These are phyloP conservation scores for Solanum chaucha DNA, from an alignment of 257 asterid species.

Conservation along the genomic window DNA sequence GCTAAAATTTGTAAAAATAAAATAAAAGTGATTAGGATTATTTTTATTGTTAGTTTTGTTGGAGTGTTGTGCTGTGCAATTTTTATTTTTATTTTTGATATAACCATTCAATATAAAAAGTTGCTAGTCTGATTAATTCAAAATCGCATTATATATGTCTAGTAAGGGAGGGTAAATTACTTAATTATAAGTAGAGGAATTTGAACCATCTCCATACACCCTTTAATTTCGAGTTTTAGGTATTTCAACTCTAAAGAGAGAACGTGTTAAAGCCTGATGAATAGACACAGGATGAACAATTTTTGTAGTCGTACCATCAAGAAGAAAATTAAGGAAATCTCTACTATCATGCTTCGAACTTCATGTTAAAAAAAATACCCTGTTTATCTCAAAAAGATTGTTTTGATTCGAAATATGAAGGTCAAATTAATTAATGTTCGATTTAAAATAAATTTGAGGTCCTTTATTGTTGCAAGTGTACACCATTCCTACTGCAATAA, in stretches of 20 bases:
- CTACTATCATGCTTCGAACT: neutral
- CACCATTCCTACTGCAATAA: neutral
- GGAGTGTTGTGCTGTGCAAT: too few species aligned
- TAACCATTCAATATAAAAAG: neutral
- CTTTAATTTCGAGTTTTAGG: accelerated
- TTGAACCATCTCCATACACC: neutral
- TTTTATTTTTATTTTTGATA: too few species aligned
- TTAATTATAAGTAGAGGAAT: too few species aligned
- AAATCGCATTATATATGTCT: neutral
- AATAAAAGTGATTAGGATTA: too few species aligned
- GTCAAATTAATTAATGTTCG: neutral
- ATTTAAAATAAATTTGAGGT: neutral
- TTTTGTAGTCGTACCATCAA: too few species aligned
- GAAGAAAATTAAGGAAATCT: neutral
- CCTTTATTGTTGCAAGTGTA: neutral
- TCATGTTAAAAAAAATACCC: too few species aligned
- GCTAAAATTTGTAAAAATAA: neutral
- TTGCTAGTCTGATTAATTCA: neutral
- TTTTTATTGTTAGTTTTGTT: neutral
- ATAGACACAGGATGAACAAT: accelerated
- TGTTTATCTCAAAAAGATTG: neutral
- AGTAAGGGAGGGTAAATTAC: neutral
- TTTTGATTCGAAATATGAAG: neutral
- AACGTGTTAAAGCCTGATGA: too few species aligned
- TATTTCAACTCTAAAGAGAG: accelerated